Percentiles rank a stretch among this genome's conserved stretches.
Evolutionary conservation across 1,139 yeast species (phyloP).

Genomic region (Blastobotrys persicus): DNA sequence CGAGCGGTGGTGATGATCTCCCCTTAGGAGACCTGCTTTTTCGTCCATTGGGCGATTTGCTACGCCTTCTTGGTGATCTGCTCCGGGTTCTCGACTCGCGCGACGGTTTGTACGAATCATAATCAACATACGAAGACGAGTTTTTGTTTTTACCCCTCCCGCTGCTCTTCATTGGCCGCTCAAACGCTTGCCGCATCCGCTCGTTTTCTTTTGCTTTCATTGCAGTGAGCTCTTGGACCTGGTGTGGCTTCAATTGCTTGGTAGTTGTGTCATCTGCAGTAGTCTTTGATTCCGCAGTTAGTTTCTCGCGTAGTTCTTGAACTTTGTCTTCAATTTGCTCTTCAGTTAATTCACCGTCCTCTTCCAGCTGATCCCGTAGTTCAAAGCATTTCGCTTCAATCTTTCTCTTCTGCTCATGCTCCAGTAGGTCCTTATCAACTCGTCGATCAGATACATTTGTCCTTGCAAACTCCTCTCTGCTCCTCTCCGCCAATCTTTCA

Average conservation of each 20-base stretch:
- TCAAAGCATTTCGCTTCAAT: constrained; percentile 58
- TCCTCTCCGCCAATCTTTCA: constrained; percentile 22
- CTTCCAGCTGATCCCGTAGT: constrained; percentile 55
- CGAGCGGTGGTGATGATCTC: background rate
- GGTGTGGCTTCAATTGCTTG: constrained; percentile 17
- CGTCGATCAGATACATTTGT: constrained; percentile 29
- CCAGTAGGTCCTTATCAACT: constrained; percentile 41
- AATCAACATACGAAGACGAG: background rate
- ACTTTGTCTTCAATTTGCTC: constrained; percentile 36
- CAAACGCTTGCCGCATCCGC: constrained; percentile 20
- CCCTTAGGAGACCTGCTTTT: background rate
- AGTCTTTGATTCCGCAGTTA: constrained; percentile 18
- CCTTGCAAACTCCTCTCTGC: constrained; percentile 24
- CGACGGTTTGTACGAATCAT: background rate
- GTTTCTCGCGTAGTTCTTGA: constrained; percentile 29
- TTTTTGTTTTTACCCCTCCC: constrained; percentile 6
- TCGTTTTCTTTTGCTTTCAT: constrained; percentile 25
- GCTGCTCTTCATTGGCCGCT: background rate
- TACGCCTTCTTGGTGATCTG: background rate
- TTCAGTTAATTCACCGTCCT: constrained; percentile 39
- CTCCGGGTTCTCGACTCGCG: background rate
- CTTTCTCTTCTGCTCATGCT: constrained; percentile 49
- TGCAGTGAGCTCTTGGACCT: constrained; percentile 24
- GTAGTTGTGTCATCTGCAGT: background rate
- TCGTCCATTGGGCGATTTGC: constrained; percentile 5